A percentile compares a stretch with the other conserved stretches of the same genome.
These are phyloP conservation scores for Phytophthora lateralis DNA, from an alignment of 352 stramenopile species.

Conservation along the genomic window DNA sequence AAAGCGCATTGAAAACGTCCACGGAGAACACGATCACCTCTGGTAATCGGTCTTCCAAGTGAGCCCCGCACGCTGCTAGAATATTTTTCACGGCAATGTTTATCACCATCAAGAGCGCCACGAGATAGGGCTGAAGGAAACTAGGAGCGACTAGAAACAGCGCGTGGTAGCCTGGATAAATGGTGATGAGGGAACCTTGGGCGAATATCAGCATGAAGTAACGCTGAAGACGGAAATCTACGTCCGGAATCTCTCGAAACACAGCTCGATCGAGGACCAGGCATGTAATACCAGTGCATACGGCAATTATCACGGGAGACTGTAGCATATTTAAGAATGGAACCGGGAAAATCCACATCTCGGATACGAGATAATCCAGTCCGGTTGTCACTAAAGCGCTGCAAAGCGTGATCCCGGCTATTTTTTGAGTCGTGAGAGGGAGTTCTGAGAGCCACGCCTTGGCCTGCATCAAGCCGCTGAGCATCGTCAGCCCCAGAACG, in stretches of 20 bases:
- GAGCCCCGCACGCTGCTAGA: conserved; percentile 27
- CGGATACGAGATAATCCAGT: conserved; percentile 11
- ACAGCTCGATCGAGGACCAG: conserved; percentile 15
- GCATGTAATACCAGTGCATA: conserved; percentile 6
- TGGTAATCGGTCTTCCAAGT: conserved; percentile 35
- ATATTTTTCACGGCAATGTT: conserved; percentile 41
- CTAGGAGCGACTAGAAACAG: conserved; percentile 22
- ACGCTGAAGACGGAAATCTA: conserved; percentile 25
- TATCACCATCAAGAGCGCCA: conserved; percentile 35
- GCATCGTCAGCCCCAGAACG: conserved; percentile 8
- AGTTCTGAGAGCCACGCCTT: conserved; percentile 39
- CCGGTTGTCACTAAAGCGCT: conserved; percentile 11
- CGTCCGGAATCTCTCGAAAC: conserved; percentile 19
- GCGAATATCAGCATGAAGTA: conserved; percentile 34
- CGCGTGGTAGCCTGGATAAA: conserved; percentile 38
- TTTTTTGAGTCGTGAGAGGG: conserved; percentile 2
- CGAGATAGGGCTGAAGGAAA: conserved; percentile 18
- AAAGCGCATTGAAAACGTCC: conserved; percentile 50
- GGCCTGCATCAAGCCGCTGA: conserved; percentile 22
- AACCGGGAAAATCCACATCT: conserved; percentile 31
- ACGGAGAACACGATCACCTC: conserved; percentile 46
- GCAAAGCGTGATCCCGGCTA: conserved; percentile 10
- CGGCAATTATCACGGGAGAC: conserved; percentile 12
- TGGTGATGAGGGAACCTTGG: conserved; percentile 27
- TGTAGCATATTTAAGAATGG: conserved; percentile 40